phyloP scores from a whole-genome alignment of 805 yeast genomes.

The Kockiozyma suomiensis region DNA sequence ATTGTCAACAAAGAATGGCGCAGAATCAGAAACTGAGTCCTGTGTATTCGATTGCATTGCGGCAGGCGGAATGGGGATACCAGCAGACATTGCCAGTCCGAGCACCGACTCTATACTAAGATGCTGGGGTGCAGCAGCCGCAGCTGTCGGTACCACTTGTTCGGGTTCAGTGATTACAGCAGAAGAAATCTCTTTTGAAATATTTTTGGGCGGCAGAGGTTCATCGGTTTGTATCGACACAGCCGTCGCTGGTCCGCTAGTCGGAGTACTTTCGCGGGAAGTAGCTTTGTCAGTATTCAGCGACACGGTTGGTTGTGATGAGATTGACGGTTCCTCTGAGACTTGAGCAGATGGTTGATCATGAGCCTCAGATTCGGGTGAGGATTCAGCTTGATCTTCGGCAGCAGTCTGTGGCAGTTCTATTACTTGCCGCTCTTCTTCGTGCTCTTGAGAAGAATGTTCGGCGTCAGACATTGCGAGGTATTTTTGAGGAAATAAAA shows the following conservation, averaged over 20 bases:
- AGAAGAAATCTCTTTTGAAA: not conserved
- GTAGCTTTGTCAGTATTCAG: too few species aligned
- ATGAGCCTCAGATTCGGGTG: not conserved
- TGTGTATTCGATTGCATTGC: conserved; percentile 4
- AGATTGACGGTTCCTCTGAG: too few species aligned
- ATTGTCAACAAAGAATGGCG: conserved; percentile 18
- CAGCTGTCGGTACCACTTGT: not conserved
- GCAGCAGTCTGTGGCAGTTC: too few species aligned
- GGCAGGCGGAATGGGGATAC: conserved; percentile 5
- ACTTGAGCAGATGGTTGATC: not conserved
- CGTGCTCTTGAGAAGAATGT: not conserved
- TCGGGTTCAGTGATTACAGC: not conserved
- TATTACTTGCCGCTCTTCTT: too few species aligned
- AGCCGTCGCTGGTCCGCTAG: too few species aligned
- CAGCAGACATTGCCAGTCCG: conserved; percentile 18
- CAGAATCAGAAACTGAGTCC: not conserved
- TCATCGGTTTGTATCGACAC: too few species aligned
- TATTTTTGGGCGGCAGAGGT: too few species aligned
- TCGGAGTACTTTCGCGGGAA: too few species aligned
- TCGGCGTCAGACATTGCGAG: conserved; percentile 3
- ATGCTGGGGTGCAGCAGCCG: not conserved
- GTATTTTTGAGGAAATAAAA: not conserved
- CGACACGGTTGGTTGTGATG: too few species aligned
- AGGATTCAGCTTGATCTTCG: not conserved
- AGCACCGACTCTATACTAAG: conserved; percentile 20